A percentile compares a stretch with the other conserved stretches of the same genome.
Conservation (phyloP, 2,329 filamentous ascomycete genomes). For the Teratosphaeria pseudoeucalypti region DNA sequence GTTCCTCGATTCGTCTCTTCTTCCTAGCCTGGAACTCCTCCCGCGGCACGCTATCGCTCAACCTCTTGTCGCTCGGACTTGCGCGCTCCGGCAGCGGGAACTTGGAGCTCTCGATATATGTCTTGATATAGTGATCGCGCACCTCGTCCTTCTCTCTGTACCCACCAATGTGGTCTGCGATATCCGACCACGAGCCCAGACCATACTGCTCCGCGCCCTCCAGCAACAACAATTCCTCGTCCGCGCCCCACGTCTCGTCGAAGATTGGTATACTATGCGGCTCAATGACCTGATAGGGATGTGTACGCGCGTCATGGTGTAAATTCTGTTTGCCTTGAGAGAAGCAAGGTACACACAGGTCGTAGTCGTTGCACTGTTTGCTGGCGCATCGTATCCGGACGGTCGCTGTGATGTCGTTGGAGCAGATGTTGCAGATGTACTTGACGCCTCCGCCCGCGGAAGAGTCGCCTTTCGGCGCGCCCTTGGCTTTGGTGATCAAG, state of each 20-base stretch:
- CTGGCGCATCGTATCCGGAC: constrained; percentile 92
- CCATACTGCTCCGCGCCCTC: constrained; percentile 96
- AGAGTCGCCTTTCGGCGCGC: constrained; percentile 16
- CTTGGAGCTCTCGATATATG: constrained; percentile 69
- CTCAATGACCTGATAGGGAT: constrained; percentile 88
- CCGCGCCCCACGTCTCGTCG: constrained; percentile 87
- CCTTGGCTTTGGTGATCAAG: constrained; percentile 26
- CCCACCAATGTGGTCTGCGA: constrained; percentile 94
- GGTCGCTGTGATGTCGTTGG: constrained; percentile 91
- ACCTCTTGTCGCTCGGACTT: constrained; percentile 66
- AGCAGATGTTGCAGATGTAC: constrained; percentile 96
- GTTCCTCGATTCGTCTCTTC: constrained; percentile 84
- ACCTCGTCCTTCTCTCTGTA: constrained; percentile 93
- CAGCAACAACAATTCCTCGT: constrained; percentile 85
- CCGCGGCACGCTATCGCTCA: constrained; percentile 71
- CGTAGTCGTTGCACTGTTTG: constrained; percentile 77
- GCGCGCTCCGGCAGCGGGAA: constrained; percentile 85
- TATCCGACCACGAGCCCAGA: constrained; percentile 92
- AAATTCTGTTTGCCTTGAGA: constrained; percentile 68
- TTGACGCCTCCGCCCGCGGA: constrained; percentile 46
- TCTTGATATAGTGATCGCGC: constrained; percentile 81
- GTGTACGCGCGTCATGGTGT: constrained; percentile 75
- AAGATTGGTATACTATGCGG: constrained; percentile 98
- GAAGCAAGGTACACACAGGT: constrained; percentile 94
- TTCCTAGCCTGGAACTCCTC: constrained; percentile 90